These are phyloP conservation scores for Skeletonema grethae DNA, from an alignment of 108 stramenopile species.

Conservation along the genomic window DNA sequence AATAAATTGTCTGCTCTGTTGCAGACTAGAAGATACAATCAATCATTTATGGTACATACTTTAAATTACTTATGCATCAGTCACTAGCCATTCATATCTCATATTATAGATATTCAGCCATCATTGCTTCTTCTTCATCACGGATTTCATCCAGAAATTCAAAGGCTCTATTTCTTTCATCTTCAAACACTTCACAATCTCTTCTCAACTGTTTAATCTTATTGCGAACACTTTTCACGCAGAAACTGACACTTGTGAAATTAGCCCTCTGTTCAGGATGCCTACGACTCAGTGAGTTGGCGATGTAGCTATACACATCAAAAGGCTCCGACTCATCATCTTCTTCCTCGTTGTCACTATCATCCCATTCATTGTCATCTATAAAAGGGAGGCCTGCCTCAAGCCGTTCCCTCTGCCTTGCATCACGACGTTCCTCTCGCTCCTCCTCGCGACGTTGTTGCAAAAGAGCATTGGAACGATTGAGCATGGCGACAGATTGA, in stretches of 20 bases:
- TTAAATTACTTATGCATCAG: too few relatives aligned
- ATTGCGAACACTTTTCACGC: neutral
- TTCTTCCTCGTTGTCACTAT: conserved; percentile 8
- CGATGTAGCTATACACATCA: conserved; percentile 12
- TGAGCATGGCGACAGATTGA: conserved; percentile 10
- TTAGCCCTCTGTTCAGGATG: conserved; percentile 7
- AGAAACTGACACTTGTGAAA: conserved; percentile 11
- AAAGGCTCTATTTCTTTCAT: too few relatives aligned
- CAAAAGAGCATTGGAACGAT: conserved; percentile 12
- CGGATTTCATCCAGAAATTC: too few relatives aligned
- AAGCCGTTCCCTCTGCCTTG: too few relatives aligned
- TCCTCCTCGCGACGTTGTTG: conserved; percentile 5
- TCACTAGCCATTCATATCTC: too few relatives aligned
- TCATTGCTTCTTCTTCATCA: too few relatives aligned
- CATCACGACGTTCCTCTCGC: conserved; percentile 2
- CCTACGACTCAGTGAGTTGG: neutral
- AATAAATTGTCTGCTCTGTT: too few relatives aligned
- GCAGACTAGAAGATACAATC: too few relatives aligned
- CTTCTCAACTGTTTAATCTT: neutral
- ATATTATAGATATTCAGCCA: too few relatives aligned
- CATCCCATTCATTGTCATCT: neutral
- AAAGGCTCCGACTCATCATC: conserved; percentile 1
- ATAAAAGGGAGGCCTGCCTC: too few relatives aligned
- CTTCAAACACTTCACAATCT: too few relatives aligned
- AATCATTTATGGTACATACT: too few relatives aligned